These are phyloP conservation scores for Lathyrus tuberosus DNA, from an alignment of 306 rosid species.

Conservation along the genomic window DNA sequence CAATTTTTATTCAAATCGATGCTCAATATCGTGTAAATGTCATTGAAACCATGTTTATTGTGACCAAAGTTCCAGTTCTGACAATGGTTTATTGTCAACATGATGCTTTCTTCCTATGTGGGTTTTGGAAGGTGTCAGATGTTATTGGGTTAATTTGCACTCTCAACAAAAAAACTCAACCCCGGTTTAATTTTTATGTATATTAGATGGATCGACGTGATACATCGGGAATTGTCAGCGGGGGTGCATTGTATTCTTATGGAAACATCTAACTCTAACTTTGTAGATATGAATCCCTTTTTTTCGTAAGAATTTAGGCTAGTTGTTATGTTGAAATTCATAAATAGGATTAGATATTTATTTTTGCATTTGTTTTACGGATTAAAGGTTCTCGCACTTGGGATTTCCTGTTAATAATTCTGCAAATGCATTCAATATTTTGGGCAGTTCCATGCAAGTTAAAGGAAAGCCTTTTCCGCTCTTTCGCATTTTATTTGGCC, in stretches of 20 bases:
- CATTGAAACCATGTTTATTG: slow-evolving; percentile 4
- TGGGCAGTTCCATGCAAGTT: slow-evolving; percentile 62
- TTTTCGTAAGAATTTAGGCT: slow-evolving; percentile 53
- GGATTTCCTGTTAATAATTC: slow-evolving; percentile 60
- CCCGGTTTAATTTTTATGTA: slow-evolving; percentile 41
- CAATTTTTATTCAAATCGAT: slow-evolving; percentile 7
- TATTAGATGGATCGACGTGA: slow-evolving; percentile 85
- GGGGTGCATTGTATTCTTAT: slow-evolving; percentile 64
- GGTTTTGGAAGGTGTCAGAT: slow-evolving; percentile 45
- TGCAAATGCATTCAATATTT: slow-evolving; percentile 65
- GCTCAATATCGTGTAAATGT: too few relatives aligned
- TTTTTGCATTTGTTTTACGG: slow-evolving; percentile 60
- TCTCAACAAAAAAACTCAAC: slow-evolving; percentile 45
- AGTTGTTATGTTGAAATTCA: slow-evolving; percentile 52
- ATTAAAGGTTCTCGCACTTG: slow-evolving; percentile 57
- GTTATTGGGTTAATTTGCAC: slow-evolving; percentile 44
- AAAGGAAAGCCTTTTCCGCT: slow-evolving; percentile 32
- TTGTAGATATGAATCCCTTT: slow-evolving; percentile 47
- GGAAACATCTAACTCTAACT: slow-evolving; percentile 59
- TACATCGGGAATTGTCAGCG: slow-evolving; percentile 98
- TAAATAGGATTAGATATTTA: slow-evolving; percentile 35
- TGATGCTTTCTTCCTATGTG: slow-evolving; percentile 56
- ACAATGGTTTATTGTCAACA: slow-evolving; percentile 47
- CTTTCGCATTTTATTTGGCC: slow-evolving; percentile 33
- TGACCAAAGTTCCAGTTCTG: slow-evolving; percentile 29